Evolutionary conservation across 1,284 basidiomycete genomes (phyloP).

Genomic region (Leccinum variabile): DNA sequence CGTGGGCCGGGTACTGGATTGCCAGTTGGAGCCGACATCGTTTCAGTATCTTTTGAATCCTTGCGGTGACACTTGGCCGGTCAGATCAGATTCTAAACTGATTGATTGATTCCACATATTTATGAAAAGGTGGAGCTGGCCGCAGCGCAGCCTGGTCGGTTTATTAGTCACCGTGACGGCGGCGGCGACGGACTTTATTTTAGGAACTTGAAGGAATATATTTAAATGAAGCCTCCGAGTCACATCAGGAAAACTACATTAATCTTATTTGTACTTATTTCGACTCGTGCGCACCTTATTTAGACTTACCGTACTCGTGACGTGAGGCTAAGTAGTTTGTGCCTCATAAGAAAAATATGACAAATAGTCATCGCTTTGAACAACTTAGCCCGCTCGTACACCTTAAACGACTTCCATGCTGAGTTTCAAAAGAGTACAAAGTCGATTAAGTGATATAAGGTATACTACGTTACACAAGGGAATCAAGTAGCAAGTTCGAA

Average conservation of each 20-base stretch:
- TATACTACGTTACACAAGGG: neutral
- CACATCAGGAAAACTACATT: neutral
- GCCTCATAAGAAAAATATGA: neutral
- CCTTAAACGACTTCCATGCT: neutral
- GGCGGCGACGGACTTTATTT: too few species aligned
- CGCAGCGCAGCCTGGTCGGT: too few species aligned
- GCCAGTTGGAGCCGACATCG: too few species aligned
- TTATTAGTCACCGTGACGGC: too few species aligned
- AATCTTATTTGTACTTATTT: neutral
- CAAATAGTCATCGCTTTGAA: neutral
- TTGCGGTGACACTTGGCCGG: too few species aligned
- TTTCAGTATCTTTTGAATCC: too few species aligned
- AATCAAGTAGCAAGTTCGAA: neutral
- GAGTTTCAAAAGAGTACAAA: neutral
- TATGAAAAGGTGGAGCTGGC: too few species aligned
- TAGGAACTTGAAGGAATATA: too few species aligned
- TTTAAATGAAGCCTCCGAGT: too few species aligned
- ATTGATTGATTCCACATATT: too few species aligned
- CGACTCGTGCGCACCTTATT: neutral
- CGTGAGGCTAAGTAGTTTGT: neutral
- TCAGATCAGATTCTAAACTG: too few species aligned
- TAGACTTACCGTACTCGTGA: neutral
- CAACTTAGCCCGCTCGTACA: neutral
- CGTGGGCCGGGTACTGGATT: too few species aligned
- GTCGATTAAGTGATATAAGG: neutral